These are phyloP conservation scores for Colletotrichum tropicicola DNA, from an alignment of 2,329 filamentous ascomycete species.

Conservation along the genomic window DNA sequence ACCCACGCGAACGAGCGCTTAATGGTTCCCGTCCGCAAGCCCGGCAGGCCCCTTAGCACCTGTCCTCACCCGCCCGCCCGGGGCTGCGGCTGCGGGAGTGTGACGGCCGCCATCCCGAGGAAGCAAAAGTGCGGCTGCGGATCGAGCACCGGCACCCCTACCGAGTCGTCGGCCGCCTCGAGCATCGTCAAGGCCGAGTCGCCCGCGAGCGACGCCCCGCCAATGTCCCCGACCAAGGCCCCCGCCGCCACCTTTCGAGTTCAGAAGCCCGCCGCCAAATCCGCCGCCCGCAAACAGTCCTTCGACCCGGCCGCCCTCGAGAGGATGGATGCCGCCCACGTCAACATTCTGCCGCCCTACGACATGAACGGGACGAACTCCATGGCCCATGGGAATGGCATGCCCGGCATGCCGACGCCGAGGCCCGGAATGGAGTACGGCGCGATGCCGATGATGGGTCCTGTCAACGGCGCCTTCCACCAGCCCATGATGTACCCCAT, in stretches of 20 bases:
- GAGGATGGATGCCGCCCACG: conserved; percentile 61
- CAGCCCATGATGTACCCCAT: conserved; percentile 28
- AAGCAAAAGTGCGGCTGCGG: conserved; percentile 66
- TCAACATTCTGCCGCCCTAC: conserved; percentile 56
- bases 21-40: conserved; percentile 76
- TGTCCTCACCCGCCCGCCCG: conserved; percentile 73
- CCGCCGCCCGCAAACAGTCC: conserved; percentile 54
- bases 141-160: conserved; percentile 34
- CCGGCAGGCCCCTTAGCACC: conserved; percentile 74
- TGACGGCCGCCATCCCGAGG: conserved; percentile 72
- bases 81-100: conserved; percentile 67
- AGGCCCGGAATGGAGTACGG: conserved; percentile 26
- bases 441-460: conserved; percentile 25
- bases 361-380: conserved; percentile 29
- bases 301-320: conserved; percentile 58
- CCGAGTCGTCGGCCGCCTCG: conserved; percentile 17
- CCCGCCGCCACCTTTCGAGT: conserved; percentile 51
- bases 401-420: conserved; percentile 30
- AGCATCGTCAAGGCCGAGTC: conserved; percentile 34
- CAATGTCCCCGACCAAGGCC: conserved; percentile 44
- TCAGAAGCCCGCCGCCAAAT: conserved; percentile 52
- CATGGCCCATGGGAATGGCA: conserved; percentile 32
- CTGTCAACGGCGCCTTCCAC: conserved; percentile 25
- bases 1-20: conserved; percentile 73
- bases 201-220: conserved; percentile 40